A percentile compares a stretch with the other conserved stretches of the same genome.
Conservation (phyloP, 2,329 filamentous ascomycete species). For the Paracoccidioides lutzii region DNA sequence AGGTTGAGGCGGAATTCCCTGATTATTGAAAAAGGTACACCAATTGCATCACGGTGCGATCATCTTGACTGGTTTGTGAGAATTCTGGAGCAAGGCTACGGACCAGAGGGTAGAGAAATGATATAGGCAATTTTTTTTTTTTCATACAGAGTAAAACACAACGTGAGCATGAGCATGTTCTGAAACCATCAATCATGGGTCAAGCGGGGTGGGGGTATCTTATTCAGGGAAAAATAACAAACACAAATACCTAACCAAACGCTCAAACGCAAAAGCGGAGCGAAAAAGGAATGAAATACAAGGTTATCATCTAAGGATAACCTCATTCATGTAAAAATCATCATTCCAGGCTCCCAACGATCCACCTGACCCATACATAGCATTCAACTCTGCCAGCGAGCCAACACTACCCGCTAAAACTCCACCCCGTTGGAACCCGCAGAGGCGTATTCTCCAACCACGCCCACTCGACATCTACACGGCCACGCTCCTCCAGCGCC, state of each 20-base stretch:
- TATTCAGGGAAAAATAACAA: not conserved
- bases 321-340: no score
- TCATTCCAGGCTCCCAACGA: no score
- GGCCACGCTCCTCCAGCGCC: conserved; percentile 34
- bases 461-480: conserved; percentile 39
- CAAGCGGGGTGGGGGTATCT: not conserved
- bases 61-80: not conserved
- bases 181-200: not conserved
- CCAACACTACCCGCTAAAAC: no score
- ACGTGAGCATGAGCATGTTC: not conserved
- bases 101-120: no score
- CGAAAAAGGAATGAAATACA: not conserved
- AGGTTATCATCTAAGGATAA: no score
- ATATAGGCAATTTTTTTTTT: no score
- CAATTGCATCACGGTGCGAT: not conserved
- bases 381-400: no score
- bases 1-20: conserved; percentile 30
- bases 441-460: conserved; percentile 34
- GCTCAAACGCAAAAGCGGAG: not conserved
- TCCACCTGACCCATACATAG: not conserved
- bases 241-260: not conserved
- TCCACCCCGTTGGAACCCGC: conserved; percentile 3
- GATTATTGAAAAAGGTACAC: conserved; percentile 21
- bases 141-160: no score
- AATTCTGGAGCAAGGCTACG: no score